Percentiles rank a stretch among this genome's conserved stretches.
Evolutionary conservation across 257 asterid genomes (phyloP).

Genomic region (Nicotiana tabacum): DNA sequence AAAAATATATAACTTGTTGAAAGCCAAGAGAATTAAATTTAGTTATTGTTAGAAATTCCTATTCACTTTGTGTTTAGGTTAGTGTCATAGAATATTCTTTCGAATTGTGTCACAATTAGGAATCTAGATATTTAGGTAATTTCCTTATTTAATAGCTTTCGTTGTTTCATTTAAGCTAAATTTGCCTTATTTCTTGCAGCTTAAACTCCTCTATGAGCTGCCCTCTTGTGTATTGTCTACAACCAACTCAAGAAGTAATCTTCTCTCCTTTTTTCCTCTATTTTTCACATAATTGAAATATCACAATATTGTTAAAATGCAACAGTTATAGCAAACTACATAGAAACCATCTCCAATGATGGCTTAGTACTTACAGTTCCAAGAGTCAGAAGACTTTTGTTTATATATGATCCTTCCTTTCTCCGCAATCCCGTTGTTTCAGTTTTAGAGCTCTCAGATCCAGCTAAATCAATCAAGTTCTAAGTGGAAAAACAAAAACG

Average conservation of each 20-base stretch:
- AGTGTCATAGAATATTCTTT: background rate
- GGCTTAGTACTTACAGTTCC: slow-evolving; percentile 72
- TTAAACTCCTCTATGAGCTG: background rate
- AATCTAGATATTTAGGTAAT: background rate
- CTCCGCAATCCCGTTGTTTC: slow-evolving; percentile 93
- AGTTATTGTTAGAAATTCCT: background rate
- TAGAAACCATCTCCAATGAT: background rate
- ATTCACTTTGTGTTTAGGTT: background rate
- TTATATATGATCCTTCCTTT: slow-evolving; percentile 96
- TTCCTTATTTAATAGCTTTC: background rate
- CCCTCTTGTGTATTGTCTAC: background rate
- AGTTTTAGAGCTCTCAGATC: slow-evolving; percentile 96
- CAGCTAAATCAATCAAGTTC: slow-evolving; percentile 96
- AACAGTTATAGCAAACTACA: background rate
- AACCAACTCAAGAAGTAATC: background rate
- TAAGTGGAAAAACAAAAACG: slow-evolving; percentile 27
- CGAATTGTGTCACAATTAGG: background rate
- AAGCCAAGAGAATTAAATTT: background rate
- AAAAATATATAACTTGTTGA: background rate
- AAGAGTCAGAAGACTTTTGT: slow-evolving; percentile 95
- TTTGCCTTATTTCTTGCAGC: background rate
- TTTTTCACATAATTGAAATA: background rate
- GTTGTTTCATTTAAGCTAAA: background rate
- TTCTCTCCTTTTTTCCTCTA: background rate
- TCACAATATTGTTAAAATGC: background rate